A percentile compares a stretch with the other conserved stretches of the same genome.
phyloP scores from a whole-genome alignment of 306 rosid species.

The Lotus japonicus region DNA sequence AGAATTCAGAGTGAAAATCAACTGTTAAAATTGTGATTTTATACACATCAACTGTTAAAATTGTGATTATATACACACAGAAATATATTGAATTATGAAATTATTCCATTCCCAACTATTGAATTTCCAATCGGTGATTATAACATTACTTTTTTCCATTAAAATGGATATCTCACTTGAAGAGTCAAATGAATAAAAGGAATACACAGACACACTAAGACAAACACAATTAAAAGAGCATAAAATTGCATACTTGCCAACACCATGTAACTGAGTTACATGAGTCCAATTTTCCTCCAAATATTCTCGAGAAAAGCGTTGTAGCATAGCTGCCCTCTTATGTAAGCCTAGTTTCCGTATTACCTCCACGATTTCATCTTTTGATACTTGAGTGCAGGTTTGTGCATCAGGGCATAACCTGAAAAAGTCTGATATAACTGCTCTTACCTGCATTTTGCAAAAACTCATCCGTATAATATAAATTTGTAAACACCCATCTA shows the following conservation, averaged over 20 bases:
- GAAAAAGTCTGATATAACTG: slow-evolving; percentile 37
- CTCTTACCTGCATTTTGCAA: slow-evolving; percentile 33
- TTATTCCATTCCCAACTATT: no score
- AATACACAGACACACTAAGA: no score
- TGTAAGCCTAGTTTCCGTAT: slow-evolving; percentile 46
- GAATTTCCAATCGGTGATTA: no score
- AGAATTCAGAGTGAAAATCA: no score
- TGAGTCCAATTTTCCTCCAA: slow-evolving; percentile 55
- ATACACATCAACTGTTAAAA: no score
- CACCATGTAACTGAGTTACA: slow-evolving; percentile 63
- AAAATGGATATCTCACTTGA: no score
- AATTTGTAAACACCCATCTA: no score
- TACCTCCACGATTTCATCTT: slow-evolving; percentile 30
- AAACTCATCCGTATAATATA: background rate
- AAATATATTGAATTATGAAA: no score
- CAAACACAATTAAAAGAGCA: background rate
- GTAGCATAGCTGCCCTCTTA: slow-evolving; percentile 39
- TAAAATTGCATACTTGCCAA: slow-evolving; percentile 50
- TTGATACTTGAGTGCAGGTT: slow-evolving; percentile 36
- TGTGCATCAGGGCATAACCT: slow-evolving; percentile 55
- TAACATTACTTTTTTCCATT: no score
- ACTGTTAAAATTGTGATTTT: no score
- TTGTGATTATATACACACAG: no score
- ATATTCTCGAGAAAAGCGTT: slow-evolving; percentile 52
- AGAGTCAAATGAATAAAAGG: no score